Evolutionary conservation across 2,329 filamentous ascomycete genomes (phyloP).

Genomic region (Pseudopithomyces maydicus): DNA sequence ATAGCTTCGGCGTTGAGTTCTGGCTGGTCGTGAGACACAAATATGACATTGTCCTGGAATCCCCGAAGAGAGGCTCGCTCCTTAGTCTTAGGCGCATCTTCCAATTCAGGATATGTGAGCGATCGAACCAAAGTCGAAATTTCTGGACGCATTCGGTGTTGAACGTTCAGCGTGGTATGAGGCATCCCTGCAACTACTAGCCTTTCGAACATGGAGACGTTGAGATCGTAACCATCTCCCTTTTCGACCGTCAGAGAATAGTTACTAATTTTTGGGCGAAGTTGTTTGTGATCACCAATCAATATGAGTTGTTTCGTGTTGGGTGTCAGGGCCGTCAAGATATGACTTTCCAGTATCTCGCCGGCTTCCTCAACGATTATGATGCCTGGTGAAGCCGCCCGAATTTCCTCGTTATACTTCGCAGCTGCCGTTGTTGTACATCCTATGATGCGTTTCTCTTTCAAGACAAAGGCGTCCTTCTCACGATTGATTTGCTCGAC

Average conservation of each 20-base stretch:
- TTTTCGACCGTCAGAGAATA: conserved; percentile 67
- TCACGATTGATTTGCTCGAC: conserved; percentile 41
- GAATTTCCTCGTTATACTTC: conserved; percentile 62
- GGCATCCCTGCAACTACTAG: conserved; percentile 62
- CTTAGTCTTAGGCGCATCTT: conserved; percentile 59
- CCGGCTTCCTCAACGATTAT: conserved; percentile 74
- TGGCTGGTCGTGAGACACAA: conserved; percentile 65
- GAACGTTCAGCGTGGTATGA: conserved; percentile 61
- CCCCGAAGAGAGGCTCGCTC: conserved; percentile 59
- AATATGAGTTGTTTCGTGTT: conserved; percentile 67
- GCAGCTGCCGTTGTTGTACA: conserved; percentile 75
- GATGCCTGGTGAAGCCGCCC: conserved; percentile 60
- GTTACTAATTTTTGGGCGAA: conserved; percentile 69
- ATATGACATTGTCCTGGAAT: conserved; percentile 64
- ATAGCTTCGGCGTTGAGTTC: conserved; percentile 56
- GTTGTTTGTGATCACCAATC: conserved; percentile 76
- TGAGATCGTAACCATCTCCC: conserved; percentile 69
- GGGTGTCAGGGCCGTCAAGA: conserved; percentile 63
- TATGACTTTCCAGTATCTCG: conserved; percentile 72
- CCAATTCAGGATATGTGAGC: conserved; percentile 66
- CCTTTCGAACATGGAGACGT: conserved; percentile 71
- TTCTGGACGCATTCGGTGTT: conserved; percentile 72
- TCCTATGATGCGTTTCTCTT: conserved; percentile 61
- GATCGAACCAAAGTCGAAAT: conserved; percentile 64
- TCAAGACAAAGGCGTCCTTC: conserved; percentile 45